Conservation (phyloP, 2,329 filamentous ascomycete species). For the Falciphora oryzae region DNA sequence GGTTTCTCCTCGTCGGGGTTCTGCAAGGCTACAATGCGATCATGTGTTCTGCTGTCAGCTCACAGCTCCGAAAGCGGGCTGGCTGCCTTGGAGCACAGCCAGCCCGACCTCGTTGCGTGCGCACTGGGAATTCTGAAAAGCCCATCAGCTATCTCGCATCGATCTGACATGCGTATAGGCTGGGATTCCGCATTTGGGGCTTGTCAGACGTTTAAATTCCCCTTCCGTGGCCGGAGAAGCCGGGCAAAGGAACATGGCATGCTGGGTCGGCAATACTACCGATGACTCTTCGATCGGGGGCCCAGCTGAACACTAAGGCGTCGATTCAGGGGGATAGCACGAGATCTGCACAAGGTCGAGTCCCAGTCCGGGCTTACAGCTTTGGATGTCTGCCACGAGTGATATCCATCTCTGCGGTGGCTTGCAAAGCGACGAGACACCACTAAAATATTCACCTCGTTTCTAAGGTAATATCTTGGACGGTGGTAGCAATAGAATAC, state of each 20-base stretch:
- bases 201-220: background rate
- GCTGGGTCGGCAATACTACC: background rate
- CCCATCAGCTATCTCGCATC: background rate
- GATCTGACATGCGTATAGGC: background rate
- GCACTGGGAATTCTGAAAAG: background rate
- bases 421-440: background rate
- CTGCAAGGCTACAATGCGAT: background rate
- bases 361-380: too few species aligned
- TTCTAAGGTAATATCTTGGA: background rate
- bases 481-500: background rate
- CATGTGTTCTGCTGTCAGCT: too few species aligned
- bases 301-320: background rate
- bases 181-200: background rate
- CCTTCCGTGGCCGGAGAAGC: background rate
- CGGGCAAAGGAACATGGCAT: background rate
- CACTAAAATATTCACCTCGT: too few species aligned
- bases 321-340: too few species aligned
- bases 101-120: background rate
- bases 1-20: background rate
- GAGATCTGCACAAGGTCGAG: too few species aligned
- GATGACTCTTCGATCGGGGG: background rate
- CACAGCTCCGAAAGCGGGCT: background rate
- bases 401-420: background rate
- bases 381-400: background rate
- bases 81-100: background rate